Conservation (phyloP, 2,329 filamentous ascomycete species). For the Didymella sp. region DNA sequence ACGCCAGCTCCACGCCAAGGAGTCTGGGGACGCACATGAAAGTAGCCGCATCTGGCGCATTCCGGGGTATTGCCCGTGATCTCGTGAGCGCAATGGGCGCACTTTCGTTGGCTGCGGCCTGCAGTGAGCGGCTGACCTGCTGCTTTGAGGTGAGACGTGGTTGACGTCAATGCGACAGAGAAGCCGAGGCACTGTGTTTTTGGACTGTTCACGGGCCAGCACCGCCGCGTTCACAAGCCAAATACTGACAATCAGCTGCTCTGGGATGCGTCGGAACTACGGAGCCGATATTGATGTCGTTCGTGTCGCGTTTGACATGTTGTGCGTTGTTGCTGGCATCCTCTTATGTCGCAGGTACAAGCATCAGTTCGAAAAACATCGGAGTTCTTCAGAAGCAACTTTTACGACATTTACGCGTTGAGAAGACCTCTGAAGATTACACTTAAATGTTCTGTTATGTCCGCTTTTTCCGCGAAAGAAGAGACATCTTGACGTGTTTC, state of each 20-base stretch:
- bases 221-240: slow-evolving; percentile 18
- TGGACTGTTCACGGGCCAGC: slow-evolving; percentile 8
- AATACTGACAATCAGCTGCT: slow-evolving; percentile 17
- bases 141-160: slow-evolving; percentile 28
- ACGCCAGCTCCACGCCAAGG: slow-evolving; percentile 36
- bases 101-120: slow-evolving; percentile 36
- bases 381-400: no score
- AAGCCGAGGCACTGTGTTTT: slow-evolving; percentile 37
- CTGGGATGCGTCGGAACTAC: slow-evolving; percentile 4
- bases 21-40: slow-evolving; percentile 36
- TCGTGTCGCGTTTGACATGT: neutral
- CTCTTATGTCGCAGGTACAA: no score
- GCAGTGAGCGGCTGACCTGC: slow-evolving; percentile 30
- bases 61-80: slow-evolving; percentile 36
- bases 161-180: slow-evolving; percentile 38
- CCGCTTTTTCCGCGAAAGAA: no score
- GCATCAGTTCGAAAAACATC: no score
- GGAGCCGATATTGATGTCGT: neutral
- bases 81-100: slow-evolving; percentile 38
- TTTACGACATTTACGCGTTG: no score
- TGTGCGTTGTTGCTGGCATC: neutral
- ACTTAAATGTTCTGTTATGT: no score
- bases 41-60: slow-evolving; percentile 35
- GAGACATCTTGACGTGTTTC: no score
- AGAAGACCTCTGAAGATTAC: no score